phyloP scores from a whole-genome alignment of 2,329 filamentous ascomycete genomes.

The Bisporella sp. region DNA sequence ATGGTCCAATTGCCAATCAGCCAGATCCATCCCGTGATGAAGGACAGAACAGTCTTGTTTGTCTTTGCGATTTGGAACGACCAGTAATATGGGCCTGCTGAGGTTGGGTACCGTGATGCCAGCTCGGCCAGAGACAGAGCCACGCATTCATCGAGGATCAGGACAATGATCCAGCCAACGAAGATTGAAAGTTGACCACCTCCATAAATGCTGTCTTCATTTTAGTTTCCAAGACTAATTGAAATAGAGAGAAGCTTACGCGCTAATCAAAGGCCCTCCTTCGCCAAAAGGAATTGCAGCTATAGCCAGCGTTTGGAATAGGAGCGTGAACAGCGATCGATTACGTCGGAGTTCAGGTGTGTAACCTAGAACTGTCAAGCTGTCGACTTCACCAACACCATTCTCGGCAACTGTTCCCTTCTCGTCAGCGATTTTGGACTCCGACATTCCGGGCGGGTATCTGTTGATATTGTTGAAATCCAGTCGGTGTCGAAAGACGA shows the following conservation, averaged over 20 bases:
- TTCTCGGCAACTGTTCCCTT: neutral
- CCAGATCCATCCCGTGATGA: slow-evolving; percentile 71
- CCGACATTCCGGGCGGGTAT: no score
- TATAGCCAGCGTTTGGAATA: slow-evolving; percentile 55
- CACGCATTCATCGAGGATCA: slow-evolving; percentile 55
- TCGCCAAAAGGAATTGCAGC: slow-evolving; percentile 51
- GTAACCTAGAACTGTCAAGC: slow-evolving; percentile 41
- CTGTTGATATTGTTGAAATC: no score
- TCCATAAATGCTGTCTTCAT: slow-evolving; percentile 17
- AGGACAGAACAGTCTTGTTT: slow-evolving; percentile 58
- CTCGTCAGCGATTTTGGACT: no score
- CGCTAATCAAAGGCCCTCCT: slow-evolving; percentile 23
- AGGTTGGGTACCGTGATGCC: slow-evolving; percentile 69
- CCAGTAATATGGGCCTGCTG: slow-evolving; percentile 73
- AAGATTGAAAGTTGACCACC: slow-evolving; percentile 47
- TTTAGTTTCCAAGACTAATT: neutral
- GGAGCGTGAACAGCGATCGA: slow-evolving; percentile 50
- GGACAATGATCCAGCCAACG: slow-evolving; percentile 47
- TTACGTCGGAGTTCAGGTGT: slow-evolving; percentile 50
- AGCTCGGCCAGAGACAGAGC: slow-evolving; percentile 67
- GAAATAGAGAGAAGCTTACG: slow-evolving; percentile 1
- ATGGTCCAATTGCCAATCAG: slow-evolving; percentile 77
- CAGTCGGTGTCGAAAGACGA: no score
- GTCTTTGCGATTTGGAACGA: slow-evolving; percentile 63
- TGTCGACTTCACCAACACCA: slow-evolving; percentile 15